Evolutionary conservation across 768 basidiomycete species (phyloP).

Genomic region (Termitomyces sp.): DNA sequence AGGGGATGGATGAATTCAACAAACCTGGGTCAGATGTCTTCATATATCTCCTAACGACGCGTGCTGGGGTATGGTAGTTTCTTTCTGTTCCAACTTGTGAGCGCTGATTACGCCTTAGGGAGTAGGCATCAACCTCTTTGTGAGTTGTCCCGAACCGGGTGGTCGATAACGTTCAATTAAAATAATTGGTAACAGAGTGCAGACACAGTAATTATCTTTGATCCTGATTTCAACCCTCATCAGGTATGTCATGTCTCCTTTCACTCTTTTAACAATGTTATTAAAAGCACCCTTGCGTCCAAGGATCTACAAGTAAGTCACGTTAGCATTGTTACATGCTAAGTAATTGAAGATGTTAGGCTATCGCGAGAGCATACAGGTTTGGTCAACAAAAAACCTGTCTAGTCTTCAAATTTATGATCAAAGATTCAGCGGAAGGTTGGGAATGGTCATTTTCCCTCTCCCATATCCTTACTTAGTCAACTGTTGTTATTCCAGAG

Average conservation of each 20-base stretch:
- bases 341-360: constrained; percentile 39
- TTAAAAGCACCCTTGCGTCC: background rate
- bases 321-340: background rate
- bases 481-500: constrained; percentile 41
- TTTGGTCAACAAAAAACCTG: constrained; percentile 95
- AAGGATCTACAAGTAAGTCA: constrained; percentile 82
- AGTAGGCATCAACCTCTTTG: constrained; percentile 82
- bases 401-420: constrained; percentile 93
- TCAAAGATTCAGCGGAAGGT: constrained; percentile 92
- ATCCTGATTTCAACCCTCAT: constrained; percentile 99
- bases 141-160: constrained; percentile 15
- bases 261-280: background rate
- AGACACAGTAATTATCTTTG: constrained; percentile 90
- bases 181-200: constrained; percentile 49
- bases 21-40: constrained; percentile 81
- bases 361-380: constrained; percentile 91
- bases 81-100: background rate
- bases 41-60: constrained; percentile 85
- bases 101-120: constrained; percentile 37
- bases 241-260: constrained; percentile 45
- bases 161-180: background rate
- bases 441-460: background rate
- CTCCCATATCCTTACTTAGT: constrained; percentile 2
- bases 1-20: constrained; percentile 94
- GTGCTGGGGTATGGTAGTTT: constrained; percentile 61